phyloP scores from a whole-genome alignment of 208 protist species.

The Trypanosoma boissoni region DNA sequence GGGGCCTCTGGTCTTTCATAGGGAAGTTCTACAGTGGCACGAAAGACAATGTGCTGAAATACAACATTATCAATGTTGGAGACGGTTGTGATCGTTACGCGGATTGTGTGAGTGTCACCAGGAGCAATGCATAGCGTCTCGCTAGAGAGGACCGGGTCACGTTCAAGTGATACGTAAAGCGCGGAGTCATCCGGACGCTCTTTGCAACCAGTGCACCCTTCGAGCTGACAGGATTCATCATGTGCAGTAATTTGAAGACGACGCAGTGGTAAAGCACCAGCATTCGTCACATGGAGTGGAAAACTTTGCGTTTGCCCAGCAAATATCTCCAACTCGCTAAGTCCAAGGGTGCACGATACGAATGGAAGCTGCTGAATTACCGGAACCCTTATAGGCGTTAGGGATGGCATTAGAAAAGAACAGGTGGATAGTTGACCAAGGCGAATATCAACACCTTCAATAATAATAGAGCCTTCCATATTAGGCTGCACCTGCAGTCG shows the following conservation, averaged over 20 bases:
- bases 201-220: conserved; percentile 79
- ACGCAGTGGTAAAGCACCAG: conserved; percentile 56
- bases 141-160: conserved; percentile 38
- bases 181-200: conserved; percentile 48
- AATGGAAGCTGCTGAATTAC: conserved; percentile 76
- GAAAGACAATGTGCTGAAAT: conserved; percentile 74
- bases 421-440: conserved; percentile 27
- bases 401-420: conserved; percentile 37
- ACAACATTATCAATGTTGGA: conserved; percentile 39
- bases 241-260: conserved; percentile 74
- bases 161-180: conserved; percentile 51
- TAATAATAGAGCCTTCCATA: conserved; percentile 49
- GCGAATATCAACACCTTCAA: conserved; percentile 61
- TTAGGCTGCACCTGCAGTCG: conserved; percentile 69
- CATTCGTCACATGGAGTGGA: conserved; percentile 68
- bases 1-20: conserved; percentile 60
- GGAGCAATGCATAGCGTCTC: conserved; percentile 42
- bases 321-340: conserved; percentile 80
- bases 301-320: conserved; percentile 70
- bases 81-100: conserved; percentile 55
- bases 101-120: conserved; percentile 59
- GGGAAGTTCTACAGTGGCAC: conserved; percentile 62
- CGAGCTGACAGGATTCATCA: conserved; percentile 77
- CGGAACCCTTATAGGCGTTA: conserved; percentile 48
- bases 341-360: conserved; percentile 66